phyloP scores from a whole-genome alignment of 768 basidiomycete species.

The Leucosporidium yakuticum region DNA sequence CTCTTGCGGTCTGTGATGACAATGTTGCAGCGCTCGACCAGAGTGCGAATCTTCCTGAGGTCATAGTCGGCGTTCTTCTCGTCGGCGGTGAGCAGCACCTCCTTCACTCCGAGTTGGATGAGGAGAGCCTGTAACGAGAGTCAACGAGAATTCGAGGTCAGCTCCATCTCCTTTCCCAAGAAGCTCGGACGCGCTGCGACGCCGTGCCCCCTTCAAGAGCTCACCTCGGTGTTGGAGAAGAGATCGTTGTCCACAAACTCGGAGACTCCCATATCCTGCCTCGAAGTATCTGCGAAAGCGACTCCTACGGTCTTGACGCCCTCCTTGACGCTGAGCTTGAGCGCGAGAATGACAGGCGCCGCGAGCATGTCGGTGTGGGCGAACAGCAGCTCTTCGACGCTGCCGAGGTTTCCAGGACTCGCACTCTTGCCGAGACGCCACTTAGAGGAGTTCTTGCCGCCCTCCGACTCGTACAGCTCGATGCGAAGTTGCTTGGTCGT shows the following conservation, averaged over 20 bases:
- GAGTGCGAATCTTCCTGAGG: slow-evolving; percentile 61
- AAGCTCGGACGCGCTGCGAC: no score
- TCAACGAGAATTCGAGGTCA: not conserved
- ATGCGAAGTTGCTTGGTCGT: slow-evolving; percentile 83
- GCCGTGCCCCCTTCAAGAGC: not conserved
- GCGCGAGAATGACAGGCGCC: slow-evolving; percentile 81
- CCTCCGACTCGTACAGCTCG: slow-evolving; percentile 76
- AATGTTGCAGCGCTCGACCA: slow-evolving; percentile 83
- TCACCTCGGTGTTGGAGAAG: slow-evolving; percentile 89
- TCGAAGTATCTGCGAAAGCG: slow-evolving; percentile 85
- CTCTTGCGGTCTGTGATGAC: slow-evolving; percentile 85
- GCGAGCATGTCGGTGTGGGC: slow-evolving; percentile 68
- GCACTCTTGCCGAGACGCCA: slow-evolving; percentile 81
- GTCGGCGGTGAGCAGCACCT: slow-evolving; percentile 65
- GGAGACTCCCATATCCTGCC: slow-evolving; percentile 75
- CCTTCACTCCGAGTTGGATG: slow-evolving; percentile 96
- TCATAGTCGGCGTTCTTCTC: slow-evolving; percentile 60
- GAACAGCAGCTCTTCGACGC: slow-evolving; percentile 77
- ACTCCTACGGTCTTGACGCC: slow-evolving; percentile 65
- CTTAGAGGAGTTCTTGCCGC: slow-evolving; percentile 65
- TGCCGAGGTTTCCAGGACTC: slow-evolving; percentile 65
- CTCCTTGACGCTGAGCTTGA: slow-evolving; percentile 65
- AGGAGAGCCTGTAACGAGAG: slow-evolving; percentile 63
- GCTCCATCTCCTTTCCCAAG: not conserved
- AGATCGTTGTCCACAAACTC: slow-evolving; percentile 92